phyloP scores from a whole-genome alignment of 257 asterid species.

The Ballota nigra region DNA sequence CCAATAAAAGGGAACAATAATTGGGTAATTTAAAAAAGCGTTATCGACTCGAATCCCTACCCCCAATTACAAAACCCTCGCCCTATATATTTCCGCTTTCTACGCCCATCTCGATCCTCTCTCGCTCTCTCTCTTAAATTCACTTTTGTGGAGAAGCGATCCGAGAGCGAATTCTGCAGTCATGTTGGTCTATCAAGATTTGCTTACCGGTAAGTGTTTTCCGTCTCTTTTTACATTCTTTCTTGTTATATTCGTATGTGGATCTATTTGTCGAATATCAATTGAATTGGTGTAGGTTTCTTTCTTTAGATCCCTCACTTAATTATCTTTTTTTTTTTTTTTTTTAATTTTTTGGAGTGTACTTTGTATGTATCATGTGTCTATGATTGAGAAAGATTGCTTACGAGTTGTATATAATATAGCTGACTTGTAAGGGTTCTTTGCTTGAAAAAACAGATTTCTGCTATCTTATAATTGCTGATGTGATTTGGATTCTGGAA shows the following conservation, averaged over 20 bases:
- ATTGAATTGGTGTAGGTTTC: background rate
- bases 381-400: background rate
- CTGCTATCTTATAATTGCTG: too few relatives aligned
- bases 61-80: constrained; percentile 34
- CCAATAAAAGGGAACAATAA: too few relatives aligned
- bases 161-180: constrained; percentile 19
- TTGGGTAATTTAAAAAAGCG: too few relatives aligned
- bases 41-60: too few relatives aligned
- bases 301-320: background rate
- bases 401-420: background rate
- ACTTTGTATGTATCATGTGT: too few relatives aligned
- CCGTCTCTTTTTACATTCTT: too few relatives aligned
- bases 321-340: background rate
- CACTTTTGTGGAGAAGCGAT: background rate
- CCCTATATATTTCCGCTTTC: constrained; percentile 25
- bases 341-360: too few relatives aligned
- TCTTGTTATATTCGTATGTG: too few relatives aligned
- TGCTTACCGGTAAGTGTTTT: constrained; percentile 26
- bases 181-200: constrained; percentile 46
- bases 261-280: background rate
- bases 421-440: too few relatives aligned
- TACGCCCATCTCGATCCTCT: constrained; percentile 17
- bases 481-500: too few relatives aligned
- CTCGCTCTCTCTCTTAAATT: constrained; percentile 7
- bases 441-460: too few relatives aligned